A percentile compares a stretch with the other conserved stretches of the same genome.
Conservation (phyloP, 331 rosid species). For the Saraca asoca region DNA sequence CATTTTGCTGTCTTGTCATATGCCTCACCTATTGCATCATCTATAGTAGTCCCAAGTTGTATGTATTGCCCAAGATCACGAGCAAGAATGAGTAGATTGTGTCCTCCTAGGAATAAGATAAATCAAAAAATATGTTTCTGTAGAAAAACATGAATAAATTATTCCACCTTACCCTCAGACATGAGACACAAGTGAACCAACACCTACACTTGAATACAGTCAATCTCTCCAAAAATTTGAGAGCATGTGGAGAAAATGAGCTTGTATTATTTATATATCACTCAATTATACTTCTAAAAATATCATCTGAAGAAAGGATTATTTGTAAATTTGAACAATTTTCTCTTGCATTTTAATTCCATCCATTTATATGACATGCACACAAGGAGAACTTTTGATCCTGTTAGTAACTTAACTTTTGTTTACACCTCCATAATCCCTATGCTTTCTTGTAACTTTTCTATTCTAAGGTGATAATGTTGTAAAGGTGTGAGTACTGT, state of each 20-base stretch:
- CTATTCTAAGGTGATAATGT: too few relatives aligned
- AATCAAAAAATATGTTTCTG: too few relatives aligned
- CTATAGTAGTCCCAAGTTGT: slow-evolving; percentile 96
- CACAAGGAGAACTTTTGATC: background rate
- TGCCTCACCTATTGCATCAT: slow-evolving; percentile 97
- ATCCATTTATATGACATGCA: background rate
- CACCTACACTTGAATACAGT: slow-evolving; percentile 12
- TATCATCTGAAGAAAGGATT: too few relatives aligned
- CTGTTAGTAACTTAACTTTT: too few relatives aligned
- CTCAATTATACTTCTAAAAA: background rate
- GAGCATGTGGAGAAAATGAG: background rate
- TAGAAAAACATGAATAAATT: slow-evolving; percentile 9
- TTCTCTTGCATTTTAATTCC: background rate
- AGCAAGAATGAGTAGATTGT: slow-evolving; percentile 84
- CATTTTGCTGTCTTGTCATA: slow-evolving; percentile 95
- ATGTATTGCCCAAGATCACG: slow-evolving; percentile 82
- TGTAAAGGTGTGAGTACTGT: too few relatives aligned
- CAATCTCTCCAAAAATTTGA: background rate
- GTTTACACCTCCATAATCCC: too few relatives aligned
- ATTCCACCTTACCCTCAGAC: slow-evolving; percentile 21
- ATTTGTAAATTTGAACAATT: background rate
- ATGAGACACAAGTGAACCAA: slow-evolving; percentile 21
- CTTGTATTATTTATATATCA: background rate
- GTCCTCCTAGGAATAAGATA: slow-evolving; percentile 60
- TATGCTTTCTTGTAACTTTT: too few relatives aligned